These are phyloP conservation scores for Schwanniomyces yamadae DNA, from an alignment of 805 yeast species.

Conservation along the genomic window DNA sequence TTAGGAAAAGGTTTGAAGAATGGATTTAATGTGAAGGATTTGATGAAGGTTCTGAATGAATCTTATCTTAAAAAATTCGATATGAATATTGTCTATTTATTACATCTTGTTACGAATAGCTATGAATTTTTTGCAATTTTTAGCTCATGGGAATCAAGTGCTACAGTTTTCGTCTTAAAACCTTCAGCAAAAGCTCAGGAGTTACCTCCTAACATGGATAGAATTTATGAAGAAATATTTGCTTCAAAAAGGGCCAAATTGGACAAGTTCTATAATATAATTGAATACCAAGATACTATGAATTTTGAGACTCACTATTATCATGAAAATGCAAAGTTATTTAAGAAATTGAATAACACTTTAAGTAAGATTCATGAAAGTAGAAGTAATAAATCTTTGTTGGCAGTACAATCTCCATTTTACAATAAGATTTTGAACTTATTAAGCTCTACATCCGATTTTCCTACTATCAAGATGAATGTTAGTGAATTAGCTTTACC, in stretches of 20 bases:
- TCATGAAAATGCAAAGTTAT: constrained; percentile 54
- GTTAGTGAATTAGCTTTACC: constrained; percentile 61
- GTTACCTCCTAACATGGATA: constrained; percentile 53
- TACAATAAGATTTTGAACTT: constrained; percentile 45
- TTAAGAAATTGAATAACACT: constrained; percentile 54
- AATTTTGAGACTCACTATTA: constrained; percentile 55
- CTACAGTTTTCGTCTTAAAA: constrained; percentile 57
- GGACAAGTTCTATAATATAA: constrained; percentile 40
- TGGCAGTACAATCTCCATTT: constrained; percentile 75
- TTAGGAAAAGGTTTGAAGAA: constrained; percentile 80
- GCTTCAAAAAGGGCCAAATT: constrained; percentile 46
- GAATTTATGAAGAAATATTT: constrained; percentile 55
- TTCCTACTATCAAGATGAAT: constrained; percentile 64
- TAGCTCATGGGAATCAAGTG: constrained; percentile 57
- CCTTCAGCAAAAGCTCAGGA: constrained; percentile 69
- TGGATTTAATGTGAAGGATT: constrained; percentile 72
- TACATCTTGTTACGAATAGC: constrained; percentile 70
- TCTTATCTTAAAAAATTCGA: constrained; percentile 55
- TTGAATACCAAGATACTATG: constrained; percentile 54
- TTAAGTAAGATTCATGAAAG: constrained; percentile 56
- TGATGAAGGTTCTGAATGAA: constrained; percentile 46
- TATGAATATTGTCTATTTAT: constrained; percentile 59
- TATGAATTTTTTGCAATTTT: constrained; percentile 73
- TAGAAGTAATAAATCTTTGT: constrained; percentile 60
- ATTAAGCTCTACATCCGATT: constrained; percentile 47